Evolutionary conservation across 305 asterid species (phyloP).

Genomic region (Stenogyne calaminthoides): DNA sequence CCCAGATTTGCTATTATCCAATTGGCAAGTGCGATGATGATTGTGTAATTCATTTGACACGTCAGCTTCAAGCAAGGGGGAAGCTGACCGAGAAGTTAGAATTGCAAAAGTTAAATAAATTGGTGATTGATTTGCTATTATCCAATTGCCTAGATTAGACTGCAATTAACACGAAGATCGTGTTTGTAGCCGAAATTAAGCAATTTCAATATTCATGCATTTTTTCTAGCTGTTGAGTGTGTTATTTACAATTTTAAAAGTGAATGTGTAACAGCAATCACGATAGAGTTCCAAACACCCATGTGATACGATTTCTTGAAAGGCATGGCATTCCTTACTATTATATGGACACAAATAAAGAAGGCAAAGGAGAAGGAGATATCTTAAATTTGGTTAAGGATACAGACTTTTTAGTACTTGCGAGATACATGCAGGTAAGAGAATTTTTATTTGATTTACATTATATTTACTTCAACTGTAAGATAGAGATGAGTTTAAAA

Average conservation of each 20-base stretch:
- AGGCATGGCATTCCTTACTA: slow-evolving; percentile 88
- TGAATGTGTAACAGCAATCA: slow-evolving; percentile 65
- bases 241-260: slow-evolving; percentile 16
- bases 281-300: slow-evolving; percentile 77
- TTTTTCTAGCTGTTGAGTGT: slow-evolving; percentile 12
- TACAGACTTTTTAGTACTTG: slow-evolving; percentile 90
- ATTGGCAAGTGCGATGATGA: too few relatives aligned
- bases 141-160: too few relatives aligned
- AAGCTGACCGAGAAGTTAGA: too few relatives aligned
- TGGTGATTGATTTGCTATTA: too few relatives aligned
- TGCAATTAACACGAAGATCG: too few relatives aligned
- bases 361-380: slow-evolving; percentile 63
- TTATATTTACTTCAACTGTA: slow-evolving; percentile 3
- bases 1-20: too few relatives aligned
- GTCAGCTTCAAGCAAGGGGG: too few relatives aligned
- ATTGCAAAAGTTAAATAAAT: too few relatives aligned
- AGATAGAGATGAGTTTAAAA: neutral
- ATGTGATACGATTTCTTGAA: slow-evolving; percentile 83
- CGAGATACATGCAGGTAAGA: slow-evolving; percentile 97
- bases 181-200: too few relatives aligned
- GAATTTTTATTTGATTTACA: neutral
- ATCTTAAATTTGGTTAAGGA: slow-evolving; percentile 71
- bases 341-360: slow-evolving; percentile 44
- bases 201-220: neutral
- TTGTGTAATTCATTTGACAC: too few relatives aligned